Conservation (phyloP, 495 filamentous ascomycete genomes). For the Daldinia concentrica region DNA sequence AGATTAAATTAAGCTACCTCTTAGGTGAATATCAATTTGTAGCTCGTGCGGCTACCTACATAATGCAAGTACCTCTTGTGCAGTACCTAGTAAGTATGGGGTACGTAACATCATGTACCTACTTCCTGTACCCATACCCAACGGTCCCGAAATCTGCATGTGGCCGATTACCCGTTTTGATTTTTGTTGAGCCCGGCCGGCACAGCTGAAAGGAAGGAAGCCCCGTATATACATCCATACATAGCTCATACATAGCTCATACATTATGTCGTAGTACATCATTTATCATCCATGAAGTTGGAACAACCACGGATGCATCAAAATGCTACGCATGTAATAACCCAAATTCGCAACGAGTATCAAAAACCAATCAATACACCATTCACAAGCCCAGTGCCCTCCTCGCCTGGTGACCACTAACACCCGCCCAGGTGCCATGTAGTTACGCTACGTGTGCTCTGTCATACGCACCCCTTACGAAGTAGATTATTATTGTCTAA, state of each 20-base stretch:
- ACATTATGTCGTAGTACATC: too few species aligned
- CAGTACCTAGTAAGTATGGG: neutral
- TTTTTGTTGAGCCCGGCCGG: constrained; percentile 12
- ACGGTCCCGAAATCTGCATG: constrained; percentile 9
- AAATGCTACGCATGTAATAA: neutral
- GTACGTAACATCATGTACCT: neutral
- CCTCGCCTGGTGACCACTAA: neutral
- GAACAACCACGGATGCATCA: neutral
- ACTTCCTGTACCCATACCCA: constrained; percentile 8
- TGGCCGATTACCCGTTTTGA: constrained; percentile 25
- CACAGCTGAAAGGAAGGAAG: constrained; percentile 1
- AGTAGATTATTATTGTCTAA: too few species aligned
- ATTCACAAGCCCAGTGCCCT: neutral
- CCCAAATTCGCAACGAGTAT: neutral
- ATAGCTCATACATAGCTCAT: neutral
- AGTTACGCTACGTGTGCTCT: constrained; percentile 11
- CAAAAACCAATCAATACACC: too few species aligned
- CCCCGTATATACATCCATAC: neutral
- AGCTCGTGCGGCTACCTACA: neutral
- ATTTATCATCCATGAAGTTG: too few species aligned
- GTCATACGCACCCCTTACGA: constrained; percentile 16
- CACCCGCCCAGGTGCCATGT: constrained; percentile 27
- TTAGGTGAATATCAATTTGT: neutral
- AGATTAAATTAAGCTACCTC: neutral
- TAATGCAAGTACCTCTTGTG: neutral